A percentile compares a stretch with the other conserved stretches of the same genome.
phyloP scores from a whole-genome alignment of 2,329 filamentous ascomycete genomes.

The Stenocarpella maydis region DNA sequence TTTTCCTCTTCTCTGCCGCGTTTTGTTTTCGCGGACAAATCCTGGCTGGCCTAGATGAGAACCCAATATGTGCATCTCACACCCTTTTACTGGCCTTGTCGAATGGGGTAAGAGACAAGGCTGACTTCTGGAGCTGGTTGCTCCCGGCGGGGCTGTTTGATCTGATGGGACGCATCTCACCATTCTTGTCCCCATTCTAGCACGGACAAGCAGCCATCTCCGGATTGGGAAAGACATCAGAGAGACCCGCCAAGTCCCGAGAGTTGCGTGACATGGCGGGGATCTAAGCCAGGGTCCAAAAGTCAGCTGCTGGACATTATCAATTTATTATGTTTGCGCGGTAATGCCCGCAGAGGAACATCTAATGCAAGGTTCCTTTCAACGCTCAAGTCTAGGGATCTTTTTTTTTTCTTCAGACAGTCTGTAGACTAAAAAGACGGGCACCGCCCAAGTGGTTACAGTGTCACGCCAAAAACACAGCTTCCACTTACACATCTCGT shows the following conservation, averaged over 20 bases:
- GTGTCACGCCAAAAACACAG: background rate
- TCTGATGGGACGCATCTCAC: constrained; percentile 10
- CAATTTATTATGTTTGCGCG: background rate
- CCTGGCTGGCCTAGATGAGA: background rate
- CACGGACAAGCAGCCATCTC: background rate
- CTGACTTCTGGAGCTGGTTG: background rate
- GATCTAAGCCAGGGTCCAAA: constrained; percentile 4
- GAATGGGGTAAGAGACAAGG: background rate
- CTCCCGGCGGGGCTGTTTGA: background rate
- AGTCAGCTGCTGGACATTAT: constrained; percentile 17
- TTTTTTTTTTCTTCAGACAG: too few species aligned
- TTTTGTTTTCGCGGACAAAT: background rate
- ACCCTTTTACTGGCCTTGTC: too few species aligned
- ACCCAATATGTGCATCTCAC: background rate
- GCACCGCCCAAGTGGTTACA: background rate
- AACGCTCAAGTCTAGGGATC: background rate
- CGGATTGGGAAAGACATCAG: background rate
- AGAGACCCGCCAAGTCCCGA: background rate
- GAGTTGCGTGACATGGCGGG: constrained; percentile 15
- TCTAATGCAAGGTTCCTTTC: too few species aligned
- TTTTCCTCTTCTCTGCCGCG: background rate
- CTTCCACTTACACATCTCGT: background rate
- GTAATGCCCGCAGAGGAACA: too few species aligned
- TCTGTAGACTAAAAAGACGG: background rate
- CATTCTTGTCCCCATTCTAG: background rate